Evolutionary conservation across 176 grass and related monocot genomes (phyloP).

Genomic region (Zizania latifolia): DNA sequence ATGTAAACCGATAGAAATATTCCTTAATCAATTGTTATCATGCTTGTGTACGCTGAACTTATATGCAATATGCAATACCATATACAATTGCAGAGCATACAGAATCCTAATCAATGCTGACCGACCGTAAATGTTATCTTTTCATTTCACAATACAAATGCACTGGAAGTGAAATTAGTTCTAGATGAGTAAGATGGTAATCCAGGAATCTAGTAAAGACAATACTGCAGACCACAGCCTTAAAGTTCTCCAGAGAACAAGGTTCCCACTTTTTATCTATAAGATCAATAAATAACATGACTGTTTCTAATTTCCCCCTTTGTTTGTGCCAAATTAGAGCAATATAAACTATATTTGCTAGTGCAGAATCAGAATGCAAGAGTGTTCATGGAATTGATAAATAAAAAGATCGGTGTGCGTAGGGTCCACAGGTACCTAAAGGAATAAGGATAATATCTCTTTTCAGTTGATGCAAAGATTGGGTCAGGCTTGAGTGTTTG

Average conservation of each 20-base stretch:
- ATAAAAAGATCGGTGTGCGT: slow-evolving; percentile 37
- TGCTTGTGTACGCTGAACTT: slow-evolving; percentile 18
- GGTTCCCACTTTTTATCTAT: slow-evolving; percentile 50
- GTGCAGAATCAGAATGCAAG: slow-evolving; percentile 68
- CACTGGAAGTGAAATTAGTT: slow-evolving; percentile 29
- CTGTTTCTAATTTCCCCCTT: background rate
- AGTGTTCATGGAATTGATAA: slow-evolving; percentile 48
- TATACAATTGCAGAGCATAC: slow-evolving; percentile 28
- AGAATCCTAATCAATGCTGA: slow-evolving; percentile 33
- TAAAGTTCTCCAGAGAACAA: slow-evolving; percentile 54
- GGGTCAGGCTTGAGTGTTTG: slow-evolving; percentile 50
- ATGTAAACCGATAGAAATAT: slow-evolving; percentile 40
- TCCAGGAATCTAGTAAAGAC: slow-evolving; percentile 33
- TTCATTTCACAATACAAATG: slow-evolving; percentile 20
- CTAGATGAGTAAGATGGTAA: slow-evolving; percentile 32
- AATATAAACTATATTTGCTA: slow-evolving; percentile 48
- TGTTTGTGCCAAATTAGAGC: slow-evolving; percentile 44
- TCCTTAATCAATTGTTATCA: slow-evolving; percentile 22
- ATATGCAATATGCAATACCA: slow-evolving; percentile 29
- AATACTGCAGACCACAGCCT: slow-evolving; percentile 28
- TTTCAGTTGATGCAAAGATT: slow-evolving; percentile 59
- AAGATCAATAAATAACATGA: slow-evolving; percentile 34
- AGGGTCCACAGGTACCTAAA: slow-evolving; percentile 65
- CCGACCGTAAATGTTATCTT: slow-evolving; percentile 15
- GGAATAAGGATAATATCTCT: slow-evolving; percentile 96